Conservation (phyloP, 2,329 filamentous ascomycete genomes). For the Penicillium sp. region DNA sequence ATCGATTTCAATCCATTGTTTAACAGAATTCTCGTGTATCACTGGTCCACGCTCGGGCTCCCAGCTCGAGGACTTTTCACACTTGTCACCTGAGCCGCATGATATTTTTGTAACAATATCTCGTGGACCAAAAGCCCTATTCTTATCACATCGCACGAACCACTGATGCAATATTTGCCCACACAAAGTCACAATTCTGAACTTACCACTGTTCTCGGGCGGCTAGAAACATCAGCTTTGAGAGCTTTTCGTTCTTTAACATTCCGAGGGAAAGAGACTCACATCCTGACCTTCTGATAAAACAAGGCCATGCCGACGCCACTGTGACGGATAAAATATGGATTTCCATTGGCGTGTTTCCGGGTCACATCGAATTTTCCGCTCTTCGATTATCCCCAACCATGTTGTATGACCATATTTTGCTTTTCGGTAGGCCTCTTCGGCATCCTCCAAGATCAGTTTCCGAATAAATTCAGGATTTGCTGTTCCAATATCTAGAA, state of each 20-base stretch:
- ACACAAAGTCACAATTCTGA: conserved; percentile 2
- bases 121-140: conserved; percentile 1
- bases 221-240: background rate
- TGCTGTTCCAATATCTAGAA: background rate
- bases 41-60: background rate
- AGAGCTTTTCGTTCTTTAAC: background rate
- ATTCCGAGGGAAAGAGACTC: background rate
- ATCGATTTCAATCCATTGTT: conserved; percentile 3
- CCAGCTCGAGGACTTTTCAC: background rate
- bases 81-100: background rate
- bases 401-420: background rate
- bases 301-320: conserved; percentile 6
- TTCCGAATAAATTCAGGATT: background rate
- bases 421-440: background rate
- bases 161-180: conserved; percentile 2
- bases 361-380: conserved; percentile 6
- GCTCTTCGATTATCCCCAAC: background rate
- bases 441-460: conserved; percentile 5
- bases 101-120: background rate
- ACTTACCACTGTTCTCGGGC: conserved; percentile 3
- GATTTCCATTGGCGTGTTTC: conserved; percentile 2
- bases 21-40: background rate
- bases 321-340: background rate
- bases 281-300: conserved; percentile 2
- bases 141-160: conserved; percentile 1